Conservation (phyloP, 192 early-diverging fungal genomes). For the Backusella parvicylindrica region DNA sequence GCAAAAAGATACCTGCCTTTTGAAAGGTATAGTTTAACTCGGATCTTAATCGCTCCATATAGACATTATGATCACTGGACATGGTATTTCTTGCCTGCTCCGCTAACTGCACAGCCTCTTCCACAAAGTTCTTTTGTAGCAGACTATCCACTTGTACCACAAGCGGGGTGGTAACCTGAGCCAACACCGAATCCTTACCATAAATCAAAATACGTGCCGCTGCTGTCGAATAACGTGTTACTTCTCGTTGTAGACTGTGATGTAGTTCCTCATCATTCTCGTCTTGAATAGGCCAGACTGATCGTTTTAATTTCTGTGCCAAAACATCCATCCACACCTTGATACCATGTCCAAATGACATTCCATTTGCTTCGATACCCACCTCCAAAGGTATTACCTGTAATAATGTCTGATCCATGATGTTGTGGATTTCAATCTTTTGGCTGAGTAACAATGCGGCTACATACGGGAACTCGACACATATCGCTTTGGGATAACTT, state of each 20-base stretch:
- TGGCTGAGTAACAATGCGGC: constrained; percentile 64
- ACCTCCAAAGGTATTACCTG: constrained; percentile 46
- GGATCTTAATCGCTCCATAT: constrained; percentile 43
- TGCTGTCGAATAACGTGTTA: constrained; percentile 33
- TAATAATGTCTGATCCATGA: constrained; percentile 60
- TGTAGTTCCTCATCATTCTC: constrained; percentile 7
- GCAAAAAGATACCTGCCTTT: constrained; percentile 59
- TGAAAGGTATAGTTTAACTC: constrained; percentile 61
- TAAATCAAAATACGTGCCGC: constrained; percentile 54
- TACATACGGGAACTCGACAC: constrained; percentile 77
- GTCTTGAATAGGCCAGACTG: constrained; percentile 2
- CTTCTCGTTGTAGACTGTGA: constrained; percentile 11
- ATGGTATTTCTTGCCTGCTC: constrained; percentile 47
- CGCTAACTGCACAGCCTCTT: constrained; percentile 58
- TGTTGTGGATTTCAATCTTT: constrained; percentile 73
- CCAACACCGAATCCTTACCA: constrained; percentile 55
- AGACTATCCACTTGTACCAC: constrained; percentile 57
- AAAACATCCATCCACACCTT: constrained; percentile 44
- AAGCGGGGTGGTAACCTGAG: constrained; percentile 55
- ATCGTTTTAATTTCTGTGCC: constrained; percentile 20
- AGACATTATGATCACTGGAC: constrained; percentile 39
- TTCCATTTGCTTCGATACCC: constrained; percentile 40
- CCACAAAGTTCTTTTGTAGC: constrained; percentile 52
- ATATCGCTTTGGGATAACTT: constrained; percentile 47
- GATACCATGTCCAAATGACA: constrained; percentile 52